Evolutionary conservation across 2,329 filamentous ascomycete genomes (phyloP).

Genomic region (Epichloe elymi): DNA sequence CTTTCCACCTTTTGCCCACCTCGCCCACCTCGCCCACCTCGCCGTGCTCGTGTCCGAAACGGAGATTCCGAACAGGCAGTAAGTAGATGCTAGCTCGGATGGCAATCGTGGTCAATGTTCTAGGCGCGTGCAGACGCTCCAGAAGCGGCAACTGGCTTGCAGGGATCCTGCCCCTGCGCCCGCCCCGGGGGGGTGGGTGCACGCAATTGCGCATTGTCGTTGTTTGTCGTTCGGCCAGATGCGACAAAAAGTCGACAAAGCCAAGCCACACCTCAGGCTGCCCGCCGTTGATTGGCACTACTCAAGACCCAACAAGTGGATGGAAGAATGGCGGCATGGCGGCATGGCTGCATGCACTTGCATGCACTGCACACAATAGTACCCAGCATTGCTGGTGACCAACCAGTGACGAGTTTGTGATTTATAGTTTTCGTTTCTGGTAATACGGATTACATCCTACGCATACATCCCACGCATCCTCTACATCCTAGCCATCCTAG

Average conservation of each 20-base stretch:
- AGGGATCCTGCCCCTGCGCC: background rate
- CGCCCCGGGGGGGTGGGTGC: background rate
- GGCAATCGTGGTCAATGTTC: background rate
- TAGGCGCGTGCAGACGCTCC: background rate
- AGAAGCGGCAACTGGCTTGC: background rate
- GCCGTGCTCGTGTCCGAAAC: too few species aligned
- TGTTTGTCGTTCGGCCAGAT: background rate
- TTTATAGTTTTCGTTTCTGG: too few species aligned
- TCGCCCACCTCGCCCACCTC: too few species aligned
- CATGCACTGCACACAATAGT: background rate
- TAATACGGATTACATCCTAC: too few species aligned
- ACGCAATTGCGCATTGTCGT: background rate
- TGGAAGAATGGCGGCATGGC: too few species aligned
- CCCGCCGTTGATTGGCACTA: background rate
- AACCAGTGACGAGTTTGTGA: too few species aligned
- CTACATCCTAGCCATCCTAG: too few species aligned
- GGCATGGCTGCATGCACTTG: background rate
- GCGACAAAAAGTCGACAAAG: background rate
- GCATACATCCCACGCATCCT: background rate
- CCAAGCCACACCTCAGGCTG: background rate
- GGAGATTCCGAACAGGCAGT: too few species aligned
- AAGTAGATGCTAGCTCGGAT: too few species aligned
- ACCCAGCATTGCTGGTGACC: background rate
- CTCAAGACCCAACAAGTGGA: too few species aligned
- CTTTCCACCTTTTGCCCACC: too few species aligned